phyloP scores from a whole-genome alignment of 306 rosid species.

The Trifolium pratense region DNA sequence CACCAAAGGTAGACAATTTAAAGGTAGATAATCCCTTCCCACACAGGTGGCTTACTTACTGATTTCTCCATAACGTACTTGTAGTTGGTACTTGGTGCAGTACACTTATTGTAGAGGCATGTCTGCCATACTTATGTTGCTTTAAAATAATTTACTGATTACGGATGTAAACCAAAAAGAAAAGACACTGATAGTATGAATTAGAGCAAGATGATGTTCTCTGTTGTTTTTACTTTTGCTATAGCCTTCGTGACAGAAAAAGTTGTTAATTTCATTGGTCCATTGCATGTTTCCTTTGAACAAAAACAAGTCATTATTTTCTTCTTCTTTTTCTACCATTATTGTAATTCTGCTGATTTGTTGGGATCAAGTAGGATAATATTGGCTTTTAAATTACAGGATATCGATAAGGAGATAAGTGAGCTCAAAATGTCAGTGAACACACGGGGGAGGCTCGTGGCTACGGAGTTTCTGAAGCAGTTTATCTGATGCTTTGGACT shows the following conservation, averaged over 20 bases:
- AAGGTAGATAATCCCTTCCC: too few relatives aligned
- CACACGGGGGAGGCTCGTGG: slow-evolving; percentile 97
- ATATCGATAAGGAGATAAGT: slow-evolving; percentile 90
- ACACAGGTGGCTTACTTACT: not conserved
- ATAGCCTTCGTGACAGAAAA: not conserved
- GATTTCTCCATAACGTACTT: not conserved
- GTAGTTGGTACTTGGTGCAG: slow-evolving; percentile 12
- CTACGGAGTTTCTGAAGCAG: slow-evolving; percentile 95
- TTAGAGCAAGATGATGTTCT: slow-evolving; percentile 15
- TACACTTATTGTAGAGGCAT: not conserved
- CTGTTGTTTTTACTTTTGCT: slow-evolving; percentile 11
- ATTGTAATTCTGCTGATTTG: not conserved
- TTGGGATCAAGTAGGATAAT: slow-evolving; percentile 4
- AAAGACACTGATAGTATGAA: not conserved
- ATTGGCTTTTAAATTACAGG: slow-evolving; percentile 58
- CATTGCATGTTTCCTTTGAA: not conserved
- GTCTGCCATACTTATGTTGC: slow-evolving; percentile 1
- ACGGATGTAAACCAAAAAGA: not conserved
- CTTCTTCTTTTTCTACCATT: not conserved
- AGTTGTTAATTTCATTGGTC: slow-evolving; percentile 15
- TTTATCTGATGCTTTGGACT: slow-evolving; percentile 59
- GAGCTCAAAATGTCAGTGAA: slow-evolving; percentile 96
- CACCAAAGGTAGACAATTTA: too few relatives aligned
- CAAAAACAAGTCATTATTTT: not conserved
- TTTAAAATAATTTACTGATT: not conserved